Evolutionary conservation across 2,329 filamentous ascomycete genomes (phyloP).

Genomic region (Aquanectria penicillioides): DNA sequence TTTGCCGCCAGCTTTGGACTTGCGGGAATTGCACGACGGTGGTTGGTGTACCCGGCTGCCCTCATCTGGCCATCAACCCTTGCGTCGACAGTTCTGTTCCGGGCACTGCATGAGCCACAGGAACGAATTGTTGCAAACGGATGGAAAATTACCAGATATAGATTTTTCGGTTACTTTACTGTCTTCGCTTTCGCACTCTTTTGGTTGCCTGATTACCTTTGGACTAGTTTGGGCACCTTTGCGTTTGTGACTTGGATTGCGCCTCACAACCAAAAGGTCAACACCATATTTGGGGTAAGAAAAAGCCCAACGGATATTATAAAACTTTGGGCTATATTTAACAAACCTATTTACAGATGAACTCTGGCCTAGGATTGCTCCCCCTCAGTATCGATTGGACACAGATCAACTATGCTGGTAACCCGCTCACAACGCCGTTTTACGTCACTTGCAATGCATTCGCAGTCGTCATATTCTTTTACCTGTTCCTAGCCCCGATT

Average conservation of each 20-base stretch:
- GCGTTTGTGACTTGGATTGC: conserved; percentile 21
- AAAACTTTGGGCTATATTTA: too few species aligned
- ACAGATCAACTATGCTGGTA: conserved; percentile 19
- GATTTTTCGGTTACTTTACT: conserved; percentile 15
- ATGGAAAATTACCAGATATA: conserved; percentile 10
- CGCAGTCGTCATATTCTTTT: conserved; percentile 15
- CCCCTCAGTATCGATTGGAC: conserved; percentile 20
- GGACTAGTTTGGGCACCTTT: conserved; percentile 19
- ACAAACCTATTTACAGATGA: too few species aligned
- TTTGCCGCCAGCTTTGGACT: conserved; percentile 6
- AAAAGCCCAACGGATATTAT: too few species aligned
- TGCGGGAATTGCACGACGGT: conserved; percentile 17
- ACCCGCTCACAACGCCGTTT: conserved; percentile 12
- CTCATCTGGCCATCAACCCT: conserved; percentile 20
- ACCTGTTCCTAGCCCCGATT: conserved; percentile 15
- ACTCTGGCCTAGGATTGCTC: conserved; percentile 15
- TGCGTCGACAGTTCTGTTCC: conserved; percentile 17
- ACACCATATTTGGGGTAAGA: conserved; percentile 18
- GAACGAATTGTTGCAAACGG: conserved; percentile 10
- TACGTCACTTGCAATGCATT: conserved; percentile 22
- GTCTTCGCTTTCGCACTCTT: conserved; percentile 15
- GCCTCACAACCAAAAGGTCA: conserved; percentile 21
- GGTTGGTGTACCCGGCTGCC: conserved; percentile 19
- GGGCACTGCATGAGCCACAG: conserved; percentile 13
- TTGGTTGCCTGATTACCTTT: conserved; percentile 22